A percentile compares a stretch with the other conserved stretches of the same genome.
Conservation (phyloP, 495 filamentous ascomycete genomes). For the Cairneyella variabilis region DNA sequence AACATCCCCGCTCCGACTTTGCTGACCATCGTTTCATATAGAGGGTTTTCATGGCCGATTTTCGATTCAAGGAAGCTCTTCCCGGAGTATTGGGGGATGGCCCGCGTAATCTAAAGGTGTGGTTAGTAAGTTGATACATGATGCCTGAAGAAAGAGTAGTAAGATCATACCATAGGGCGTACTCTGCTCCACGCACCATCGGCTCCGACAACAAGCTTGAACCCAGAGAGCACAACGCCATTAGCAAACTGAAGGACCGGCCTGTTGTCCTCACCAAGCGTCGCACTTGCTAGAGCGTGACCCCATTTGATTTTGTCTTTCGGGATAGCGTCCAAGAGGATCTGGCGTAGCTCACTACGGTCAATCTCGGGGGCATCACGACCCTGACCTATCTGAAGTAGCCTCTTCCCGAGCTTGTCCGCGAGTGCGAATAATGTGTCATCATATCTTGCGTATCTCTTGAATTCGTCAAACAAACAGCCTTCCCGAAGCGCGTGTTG, state of each 20-base stretch:
- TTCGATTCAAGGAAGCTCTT: slow-evolving; percentile 27
- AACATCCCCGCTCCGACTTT: slow-evolving; percentile 21
- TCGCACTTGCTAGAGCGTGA: slow-evolving; percentile 31
- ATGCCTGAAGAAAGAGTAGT: slow-evolving; percentile 9
- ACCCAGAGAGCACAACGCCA: slow-evolving; percentile 22
- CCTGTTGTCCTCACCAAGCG: slow-evolving; percentile 18
- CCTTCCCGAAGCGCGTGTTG: slow-evolving; percentile 45
- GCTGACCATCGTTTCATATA: slow-evolving; percentile 18
- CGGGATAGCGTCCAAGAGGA: slow-evolving; percentile 39
- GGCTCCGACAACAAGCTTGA: slow-evolving; percentile 30
- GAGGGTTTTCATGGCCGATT: slow-evolving; percentile 22
- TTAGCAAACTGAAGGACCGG: slow-evolving; percentile 28
- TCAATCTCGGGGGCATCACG: slow-evolving; percentile 41
- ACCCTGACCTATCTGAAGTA: slow-evolving; percentile 39
- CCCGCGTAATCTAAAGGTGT: slow-evolving; percentile 24
- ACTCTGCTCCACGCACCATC: slow-evolving; percentile 36
- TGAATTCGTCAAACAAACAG: slow-evolving; percentile 46
- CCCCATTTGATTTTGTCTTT: slow-evolving; percentile 41
- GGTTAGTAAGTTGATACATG: slow-evolving; percentile 12
- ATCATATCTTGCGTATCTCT: slow-evolving; percentile 30
- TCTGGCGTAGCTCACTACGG: slow-evolving; percentile 33
- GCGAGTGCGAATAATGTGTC: slow-evolving; percentile 22
- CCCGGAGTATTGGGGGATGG: slow-evolving; percentile 29
- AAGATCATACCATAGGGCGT: slow-evolving; percentile 18
- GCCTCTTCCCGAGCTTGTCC: slow-evolving; percentile 24